A percentile compares a stretch with the other conserved stretches of the same genome.
These are phyloP conservation scores for Francoa sonchifolia DNA, from an alignment of 441 rosid species.

Conservation along the genomic window DNA sequence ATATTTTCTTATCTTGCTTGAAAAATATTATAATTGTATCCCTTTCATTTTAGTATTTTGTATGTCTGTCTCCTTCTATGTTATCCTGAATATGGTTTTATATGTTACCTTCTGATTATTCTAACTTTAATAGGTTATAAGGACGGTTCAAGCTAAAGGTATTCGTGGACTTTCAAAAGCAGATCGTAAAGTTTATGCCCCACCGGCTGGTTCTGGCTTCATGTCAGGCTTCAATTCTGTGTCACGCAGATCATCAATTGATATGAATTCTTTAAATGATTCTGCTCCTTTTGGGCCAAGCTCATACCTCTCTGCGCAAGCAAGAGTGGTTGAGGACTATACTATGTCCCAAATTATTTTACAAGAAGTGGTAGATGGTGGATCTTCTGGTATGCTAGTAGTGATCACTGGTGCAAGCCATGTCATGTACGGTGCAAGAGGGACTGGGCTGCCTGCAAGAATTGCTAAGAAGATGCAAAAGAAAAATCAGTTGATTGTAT, in stretches of 20 bases:
- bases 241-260: slow-evolving; percentile 49
- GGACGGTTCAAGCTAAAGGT: slow-evolving; percentile 90
- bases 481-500: slow-evolving; percentile 72
- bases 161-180: slow-evolving; percentile 71
- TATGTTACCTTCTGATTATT: slow-evolving; percentile 13
- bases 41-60: no score
- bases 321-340: slow-evolving; percentile 81
- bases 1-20: no score
- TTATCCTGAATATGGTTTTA: no score
- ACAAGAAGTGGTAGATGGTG: slow-evolving; percentile 45
- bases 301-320: slow-evolving; percentile 76
- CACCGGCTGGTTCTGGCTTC: slow-evolving; percentile 90
- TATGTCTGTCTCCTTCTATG: no score
- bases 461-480: slow-evolving; percentile 72
- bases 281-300: slow-evolving; percentile 72
- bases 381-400: slow-evolving; percentile 51
- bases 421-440: slow-evolving; percentile 66
- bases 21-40: no score
- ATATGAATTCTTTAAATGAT: slow-evolving; percentile 36
- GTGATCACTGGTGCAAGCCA: slow-evolving; percentile 84
- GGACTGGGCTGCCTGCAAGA: slow-evolving; percentile 83
- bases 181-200: slow-evolving; percentile 63
- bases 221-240: slow-evolving; percentile 71
- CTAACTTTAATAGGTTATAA: slow-evolving; percentile 35
- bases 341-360: slow-evolving; percentile 66